A percentile compares a stretch with the other conserved stretches of the same genome.
Conservation (phyloP, 192 early-diverging fungal genomes). For the Backusella morwellensis region DNA sequence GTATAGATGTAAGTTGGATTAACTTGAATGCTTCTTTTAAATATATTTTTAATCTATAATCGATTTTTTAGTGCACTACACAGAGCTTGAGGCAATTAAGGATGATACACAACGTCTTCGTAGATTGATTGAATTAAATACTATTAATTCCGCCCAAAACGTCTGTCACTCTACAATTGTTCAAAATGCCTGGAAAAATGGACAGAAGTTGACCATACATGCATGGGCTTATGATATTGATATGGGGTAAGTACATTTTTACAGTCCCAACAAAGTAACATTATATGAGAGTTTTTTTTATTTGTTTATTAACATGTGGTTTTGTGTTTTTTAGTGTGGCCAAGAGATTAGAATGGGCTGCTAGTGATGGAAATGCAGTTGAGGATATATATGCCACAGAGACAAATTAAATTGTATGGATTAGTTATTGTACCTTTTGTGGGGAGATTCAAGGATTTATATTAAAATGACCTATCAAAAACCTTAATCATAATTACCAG, state of each 20-base stretch:
- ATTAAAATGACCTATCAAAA: background rate
- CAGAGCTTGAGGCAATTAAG: constrained; percentile 40
- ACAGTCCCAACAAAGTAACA: background rate
- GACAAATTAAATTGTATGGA: background rate
- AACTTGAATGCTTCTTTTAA: background rate
- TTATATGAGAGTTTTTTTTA: background rate
- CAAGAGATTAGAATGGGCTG: constrained; percentile 10
- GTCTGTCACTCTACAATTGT: constrained; percentile 76
- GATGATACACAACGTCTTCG: constrained; percentile 44
- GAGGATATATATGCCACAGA: constrained; percentile 7
- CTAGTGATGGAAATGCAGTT: background rate
- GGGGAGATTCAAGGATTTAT: background rate
- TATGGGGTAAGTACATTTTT: constrained; percentile 34
- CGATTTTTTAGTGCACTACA: constrained; percentile 18
- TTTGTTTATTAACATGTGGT: background rate
- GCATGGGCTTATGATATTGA: constrained; percentile 73
- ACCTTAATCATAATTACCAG: background rate
- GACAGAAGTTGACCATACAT: constrained; percentile 70
- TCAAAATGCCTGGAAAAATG: constrained; percentile 78
- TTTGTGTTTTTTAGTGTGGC: background rate
- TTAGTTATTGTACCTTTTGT: background rate
- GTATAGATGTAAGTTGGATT: constrained; percentile 55
- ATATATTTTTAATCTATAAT: background rate
- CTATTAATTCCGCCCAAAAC: constrained; percentile 65
- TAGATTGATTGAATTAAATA: constrained; percentile 73